Base-by-base conservation (phyloP, 371 early-diverging fungal species). In the Ordospora pajunii region DNA sequence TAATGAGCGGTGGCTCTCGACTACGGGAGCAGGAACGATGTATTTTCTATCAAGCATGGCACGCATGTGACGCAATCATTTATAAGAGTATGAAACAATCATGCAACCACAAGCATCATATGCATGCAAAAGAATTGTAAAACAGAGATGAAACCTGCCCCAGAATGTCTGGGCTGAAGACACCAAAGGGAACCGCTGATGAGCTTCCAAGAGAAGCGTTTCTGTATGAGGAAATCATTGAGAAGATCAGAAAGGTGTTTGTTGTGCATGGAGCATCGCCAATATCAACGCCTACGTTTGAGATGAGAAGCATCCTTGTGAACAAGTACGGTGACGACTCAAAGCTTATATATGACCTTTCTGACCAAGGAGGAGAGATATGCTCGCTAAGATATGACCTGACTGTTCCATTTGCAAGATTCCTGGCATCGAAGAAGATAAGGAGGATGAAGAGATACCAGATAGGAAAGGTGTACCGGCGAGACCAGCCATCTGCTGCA, bases 301-400 rank as follows among this genome's bases (percentile, higher is more conserved):
- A 99, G 84, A 88, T 96, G 67, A 93, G 92, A 48, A 93, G 94
- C 79, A 92, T 96, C 72, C 88, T 98, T 44, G 80, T 90, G n/a
- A 94, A 95, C 75, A 98, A 98, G 85, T 98, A 96, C 80, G 97
- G 97, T 32, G 99, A 98, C 84, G 99, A 98, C 87, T 89, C 90
- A 82, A 96, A 96, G 86, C 88, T 96, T 70, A 96, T 97, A 77
- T 98, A 93, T 80, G 95, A 98, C 82, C 87, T 98, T 58, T 89
- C 91, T 77, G 95, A 97, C 84, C 96, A 96, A 82, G 97, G 97
- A 44, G 99, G 97, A 37, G 97, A 97, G 81, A 87, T 90, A 83
- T 95, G 93, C 78, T 91, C 96, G 2, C 87, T 98, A 32, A 89
- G 97, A 49, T 98, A 98, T 78, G 97, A 98, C 86, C 86, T 98